Evolutionary conservation across 2,329 filamentous ascomycete species (phyloP).

Genomic region (Dactylonectria macrodidyma): DNA sequence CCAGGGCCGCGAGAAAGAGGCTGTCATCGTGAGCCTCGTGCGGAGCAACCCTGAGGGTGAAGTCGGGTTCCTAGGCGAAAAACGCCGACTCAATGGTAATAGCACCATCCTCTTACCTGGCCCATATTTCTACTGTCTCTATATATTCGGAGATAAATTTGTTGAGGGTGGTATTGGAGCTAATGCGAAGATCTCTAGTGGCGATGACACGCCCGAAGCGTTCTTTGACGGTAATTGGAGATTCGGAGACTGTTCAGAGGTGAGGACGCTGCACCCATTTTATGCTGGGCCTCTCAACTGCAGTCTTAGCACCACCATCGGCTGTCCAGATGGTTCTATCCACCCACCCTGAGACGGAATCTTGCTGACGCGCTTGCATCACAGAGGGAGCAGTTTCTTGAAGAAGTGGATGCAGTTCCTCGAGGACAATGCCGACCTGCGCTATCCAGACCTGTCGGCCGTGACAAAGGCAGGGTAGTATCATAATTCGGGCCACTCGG

Average conservation of each 20-base stretch:
- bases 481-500: background rate
- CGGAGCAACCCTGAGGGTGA: constrained; percentile 89
- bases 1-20: constrained; percentile 97
- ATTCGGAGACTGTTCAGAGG: constrained; percentile 93
- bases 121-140: constrained; percentile 19
- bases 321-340: constrained; percentile 40
- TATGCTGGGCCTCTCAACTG: constrained; percentile 27
- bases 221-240: constrained; percentile 91
- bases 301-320: constrained; percentile 33
- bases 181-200: constrained; percentile 74
- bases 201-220: constrained; percentile 97
- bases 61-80: constrained; percentile 94
- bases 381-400: constrained; percentile 86
- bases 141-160: constrained; percentile 6
- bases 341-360: constrained; percentile 41
- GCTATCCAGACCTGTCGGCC: constrained; percentile 81
- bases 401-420: constrained; percentile 93
- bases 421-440: constrained; percentile 89
- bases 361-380: constrained; percentile 35
- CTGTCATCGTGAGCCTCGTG: constrained; percentile 93
- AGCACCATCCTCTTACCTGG: constrained; percentile 36
- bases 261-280: constrained; percentile 64
- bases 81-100: constrained; percentile 91
- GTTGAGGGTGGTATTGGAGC: constrained; percentile 27
- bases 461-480: constrained; percentile 46